These are phyloP conservation scores for carrot (Daucus carota) DNA, from an alignment of 129 eudicot species.

Conservation along the genomic window DNA sequence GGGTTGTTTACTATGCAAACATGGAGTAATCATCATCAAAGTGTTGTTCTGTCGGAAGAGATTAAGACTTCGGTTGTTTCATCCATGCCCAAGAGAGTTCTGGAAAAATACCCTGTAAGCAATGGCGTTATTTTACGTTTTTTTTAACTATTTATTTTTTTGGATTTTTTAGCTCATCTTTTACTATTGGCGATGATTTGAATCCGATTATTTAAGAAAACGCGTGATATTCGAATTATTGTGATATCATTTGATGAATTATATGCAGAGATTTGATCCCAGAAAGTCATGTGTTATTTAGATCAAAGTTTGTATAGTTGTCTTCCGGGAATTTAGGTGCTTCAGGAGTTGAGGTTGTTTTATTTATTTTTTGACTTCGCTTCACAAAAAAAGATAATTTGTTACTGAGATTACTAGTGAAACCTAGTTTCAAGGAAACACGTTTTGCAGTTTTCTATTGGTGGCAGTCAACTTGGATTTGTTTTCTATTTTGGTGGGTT, in stretches of 20 bases:
- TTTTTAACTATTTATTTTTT: too few species aligned
- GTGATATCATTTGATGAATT: too few species aligned
- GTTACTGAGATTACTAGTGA: not conserved
- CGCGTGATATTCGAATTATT: too few species aligned
- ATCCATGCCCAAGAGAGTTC: constrained; percentile 40
- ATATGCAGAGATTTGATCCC: too few species aligned
- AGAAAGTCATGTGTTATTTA: too few species aligned
- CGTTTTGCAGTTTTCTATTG: not conserved
- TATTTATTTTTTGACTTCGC: not conserved
- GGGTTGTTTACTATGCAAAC: constrained; percentile 33
- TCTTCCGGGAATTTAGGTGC: not conserved
- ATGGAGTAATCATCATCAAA: constrained; percentile 33
- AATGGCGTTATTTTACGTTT: not conserved
- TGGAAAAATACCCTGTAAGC: constrained; percentile 60
- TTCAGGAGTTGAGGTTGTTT: not conserved
- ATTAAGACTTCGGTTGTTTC: constrained; percentile 11
- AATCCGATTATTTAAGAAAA: too few species aligned
- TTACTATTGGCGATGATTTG: not conserved
- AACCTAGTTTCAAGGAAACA: not conserved
- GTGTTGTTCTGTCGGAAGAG: constrained; percentile 30
- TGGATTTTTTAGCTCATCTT: not conserved
- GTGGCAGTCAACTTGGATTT: not conserved
- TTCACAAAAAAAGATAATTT: not conserved
- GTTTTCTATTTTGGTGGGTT: not conserved
- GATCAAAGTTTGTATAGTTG: too few species aligned